Conservation (phyloP, 352 stramenopile species). For the Pythium grandisporangium region DNA sequence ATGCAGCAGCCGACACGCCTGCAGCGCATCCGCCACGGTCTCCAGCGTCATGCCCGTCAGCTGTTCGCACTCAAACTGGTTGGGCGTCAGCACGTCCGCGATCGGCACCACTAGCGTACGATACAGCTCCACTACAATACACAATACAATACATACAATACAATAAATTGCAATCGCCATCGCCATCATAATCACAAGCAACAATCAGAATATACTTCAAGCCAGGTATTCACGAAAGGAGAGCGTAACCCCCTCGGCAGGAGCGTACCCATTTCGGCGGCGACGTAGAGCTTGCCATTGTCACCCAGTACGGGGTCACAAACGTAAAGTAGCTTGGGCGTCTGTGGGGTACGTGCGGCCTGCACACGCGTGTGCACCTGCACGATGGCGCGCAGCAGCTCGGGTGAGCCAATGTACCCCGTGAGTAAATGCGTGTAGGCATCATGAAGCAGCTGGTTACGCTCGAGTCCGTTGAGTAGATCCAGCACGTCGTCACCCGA, state of each 20-base stretch:
- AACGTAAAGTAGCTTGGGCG: constrained; percentile 55
- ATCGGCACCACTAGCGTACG: constrained; percentile 68
- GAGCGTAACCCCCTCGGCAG: too few relatives aligned
- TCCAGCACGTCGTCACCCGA: constrained; percentile 67
- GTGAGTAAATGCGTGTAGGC: constrained; percentile 76
- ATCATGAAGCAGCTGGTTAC: constrained; percentile 54
- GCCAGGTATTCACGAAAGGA: neutral
- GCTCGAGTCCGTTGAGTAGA: constrained; percentile 68
- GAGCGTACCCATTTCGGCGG: constrained; percentile 64
- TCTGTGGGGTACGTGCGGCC: constrained; percentile 44
- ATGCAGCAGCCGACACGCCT: constrained; percentile 72
- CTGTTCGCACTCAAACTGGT: constrained; percentile 82
- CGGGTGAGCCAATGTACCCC: constrained; percentile 67
- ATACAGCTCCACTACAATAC: constrained; percentile 75
- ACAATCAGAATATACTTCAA: neutral
- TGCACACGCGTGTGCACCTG: constrained; percentile 48
- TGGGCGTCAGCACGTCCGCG: constrained; percentile 76
- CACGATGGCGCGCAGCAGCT: constrained; percentile 64
- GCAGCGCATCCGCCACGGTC: constrained; percentile 51
- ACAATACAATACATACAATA: neutral
- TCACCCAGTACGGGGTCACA: constrained; percentile 82
- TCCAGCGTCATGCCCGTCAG: constrained; percentile 61
- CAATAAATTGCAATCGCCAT: constrained; percentile 3
- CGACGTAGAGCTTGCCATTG: constrained; percentile 74
- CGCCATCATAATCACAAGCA: neutral